phyloP scores from a whole-genome alignment of 2,329 filamentous ascomycete genomes.

The Pseudopithomyces maydicus region DNA sequence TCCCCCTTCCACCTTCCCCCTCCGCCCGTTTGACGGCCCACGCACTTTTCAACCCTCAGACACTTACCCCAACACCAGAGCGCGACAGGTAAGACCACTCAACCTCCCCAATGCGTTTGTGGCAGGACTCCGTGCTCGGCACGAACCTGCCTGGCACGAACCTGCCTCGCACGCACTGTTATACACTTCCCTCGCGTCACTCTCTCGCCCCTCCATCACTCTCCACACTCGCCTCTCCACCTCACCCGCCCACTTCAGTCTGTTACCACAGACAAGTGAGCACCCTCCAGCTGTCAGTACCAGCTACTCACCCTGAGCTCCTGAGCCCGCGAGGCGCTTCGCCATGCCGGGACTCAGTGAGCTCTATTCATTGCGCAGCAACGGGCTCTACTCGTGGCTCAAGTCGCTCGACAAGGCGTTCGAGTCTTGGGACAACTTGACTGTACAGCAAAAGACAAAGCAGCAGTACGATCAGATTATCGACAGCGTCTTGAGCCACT shows the following conservation, averaged over 20 bases:
- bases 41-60: background rate
- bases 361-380: too few species aligned
- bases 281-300: background rate
- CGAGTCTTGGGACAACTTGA: background rate
- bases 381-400: background rate
- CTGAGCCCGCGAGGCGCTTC: background rate
- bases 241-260: background rate
- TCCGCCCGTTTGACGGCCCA: background rate
- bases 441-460: background rate
- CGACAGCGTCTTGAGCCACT: background rate
- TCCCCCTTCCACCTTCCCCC: background rate
- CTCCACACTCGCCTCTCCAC: too few species aligned
- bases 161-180: background rate
- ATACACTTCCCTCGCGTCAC: background rate
- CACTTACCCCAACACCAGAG: background rate
- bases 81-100: too few species aligned
- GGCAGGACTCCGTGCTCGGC: background rate
- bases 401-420: background rate
- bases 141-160: background rate
- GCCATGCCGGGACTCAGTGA: background rate
- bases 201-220: background rate
- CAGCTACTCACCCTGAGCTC: background rate
- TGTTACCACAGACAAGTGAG: background rate
- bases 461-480: background rate
- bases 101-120: too few species aligned